Evolutionary conservation across 306 rosid genomes (phyloP).

Genomic region (Fragaria iinumae): DNA sequence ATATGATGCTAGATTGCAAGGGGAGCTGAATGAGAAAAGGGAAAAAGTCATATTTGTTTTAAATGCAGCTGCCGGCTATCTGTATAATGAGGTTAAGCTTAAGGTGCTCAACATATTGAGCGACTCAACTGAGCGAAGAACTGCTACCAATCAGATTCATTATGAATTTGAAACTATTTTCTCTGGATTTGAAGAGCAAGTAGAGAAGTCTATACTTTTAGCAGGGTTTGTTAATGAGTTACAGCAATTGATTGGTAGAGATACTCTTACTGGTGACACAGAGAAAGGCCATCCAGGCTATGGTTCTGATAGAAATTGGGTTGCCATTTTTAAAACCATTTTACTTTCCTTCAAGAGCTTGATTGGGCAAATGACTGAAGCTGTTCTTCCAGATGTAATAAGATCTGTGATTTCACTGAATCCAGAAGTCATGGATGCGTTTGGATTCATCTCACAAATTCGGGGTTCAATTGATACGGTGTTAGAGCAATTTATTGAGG

Average conservation of each 20-base stretch:
- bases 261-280: constrained; percentile 35
- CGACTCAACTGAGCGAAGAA: constrained; percentile 44
- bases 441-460: constrained; percentile 84
- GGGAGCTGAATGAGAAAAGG: constrained; percentile 56
- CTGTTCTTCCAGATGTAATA: constrained; percentile 73
- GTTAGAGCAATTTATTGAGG: constrained; percentile 79
- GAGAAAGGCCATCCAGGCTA: constrained; percentile 38
- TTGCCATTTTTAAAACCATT: constrained; percentile 60
- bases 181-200: constrained; percentile 74
- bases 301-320: constrained; percentile 69
- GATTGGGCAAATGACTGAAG: constrained; percentile 74
- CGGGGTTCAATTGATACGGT: constrained; percentile 82
- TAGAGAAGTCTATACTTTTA: constrained; percentile 80
- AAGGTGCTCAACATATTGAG: constrained; percentile 45
- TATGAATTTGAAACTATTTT: constrained; percentile 57
- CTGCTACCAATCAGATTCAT: constrained; percentile 37
- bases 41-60: constrained; percentile 52
- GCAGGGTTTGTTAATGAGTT: constrained; percentile 66
- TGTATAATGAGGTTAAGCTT: constrained; percentile 58
- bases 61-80: constrained; percentile 52
- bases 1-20: constrained; percentile 43
- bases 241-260: constrained; percentile 48
- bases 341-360: constrained; percentile 62
- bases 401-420: constrained; percentile 72
- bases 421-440: constrained; percentile 92